Conservation (phyloP, 2,329 filamentous ascomycete species). For the Exophiala alcalophila region DNA sequence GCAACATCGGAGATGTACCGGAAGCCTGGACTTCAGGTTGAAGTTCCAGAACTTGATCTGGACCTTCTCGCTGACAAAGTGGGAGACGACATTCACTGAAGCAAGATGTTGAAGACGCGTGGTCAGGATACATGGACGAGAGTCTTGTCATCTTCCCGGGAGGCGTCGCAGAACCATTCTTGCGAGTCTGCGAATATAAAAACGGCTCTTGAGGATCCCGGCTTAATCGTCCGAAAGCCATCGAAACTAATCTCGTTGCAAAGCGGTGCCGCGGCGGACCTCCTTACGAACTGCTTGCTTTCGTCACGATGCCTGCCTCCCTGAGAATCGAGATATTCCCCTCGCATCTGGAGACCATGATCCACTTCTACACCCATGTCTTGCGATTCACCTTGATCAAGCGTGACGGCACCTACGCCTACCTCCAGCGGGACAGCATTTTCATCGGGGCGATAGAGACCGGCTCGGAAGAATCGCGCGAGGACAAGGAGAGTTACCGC, state of each 20-base stretch:
- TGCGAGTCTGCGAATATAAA: too few relatives aligned
- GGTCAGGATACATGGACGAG: too few relatives aligned
- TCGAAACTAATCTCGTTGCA: too few relatives aligned
- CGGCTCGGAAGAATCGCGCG: constrained; percentile 7
- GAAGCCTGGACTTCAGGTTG: too few relatives aligned
- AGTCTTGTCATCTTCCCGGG: too few relatives aligned
- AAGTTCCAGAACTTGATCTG: too few relatives aligned
- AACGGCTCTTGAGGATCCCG: too few relatives aligned
- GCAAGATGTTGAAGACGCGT: not conserved
- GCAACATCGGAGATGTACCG: too few relatives aligned
- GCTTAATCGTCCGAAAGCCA: too few relatives aligned
- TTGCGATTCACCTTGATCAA: constrained; percentile 21
- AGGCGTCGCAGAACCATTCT: too few relatives aligned
- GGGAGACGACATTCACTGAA: not conserved
- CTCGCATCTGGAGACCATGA: constrained; percentile 12
- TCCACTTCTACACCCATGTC: constrained; percentile 22
- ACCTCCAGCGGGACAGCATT: constrained; percentile 19
- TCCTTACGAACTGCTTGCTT: too few relatives aligned
- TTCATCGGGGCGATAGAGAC: constrained; percentile 22
- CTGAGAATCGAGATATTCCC: constrained; percentile 26
- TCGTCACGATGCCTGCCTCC: constrained; percentile 20
- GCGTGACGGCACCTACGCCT: constrained; percentile 22
- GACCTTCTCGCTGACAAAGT: constrained; percentile 12
- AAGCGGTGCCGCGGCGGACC: too few relatives aligned
- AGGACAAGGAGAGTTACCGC: constrained; percentile 16